Conservation (phyloP, 306 rosid genomes). For the Alnus glutinosa region DNA sequence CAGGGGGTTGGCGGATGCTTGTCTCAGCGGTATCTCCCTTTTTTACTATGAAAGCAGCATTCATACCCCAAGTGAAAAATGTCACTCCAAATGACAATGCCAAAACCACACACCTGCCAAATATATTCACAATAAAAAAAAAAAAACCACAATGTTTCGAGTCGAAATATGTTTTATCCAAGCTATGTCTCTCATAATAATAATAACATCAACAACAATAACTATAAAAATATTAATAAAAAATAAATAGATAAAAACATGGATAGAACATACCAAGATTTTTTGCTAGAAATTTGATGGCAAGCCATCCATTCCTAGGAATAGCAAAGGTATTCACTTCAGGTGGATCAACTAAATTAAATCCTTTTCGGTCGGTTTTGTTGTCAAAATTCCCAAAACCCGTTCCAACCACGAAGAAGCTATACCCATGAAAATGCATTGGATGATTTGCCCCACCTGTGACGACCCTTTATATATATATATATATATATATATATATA, state of each 20-base stretch:
- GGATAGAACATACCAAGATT: conserved; percentile 7
- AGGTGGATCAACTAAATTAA: conserved; percentile 20
- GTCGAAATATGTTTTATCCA: too few species aligned
- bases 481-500: too few species aligned
- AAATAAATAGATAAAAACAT: too few species aligned
- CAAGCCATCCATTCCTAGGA: conserved; percentile 13
- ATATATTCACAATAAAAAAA: too few species aligned
- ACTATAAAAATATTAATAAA: too few species aligned
- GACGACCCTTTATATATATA: too few species aligned
- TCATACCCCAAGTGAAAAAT: conserved; percentile 18
- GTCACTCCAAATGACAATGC: conserved; percentile 15
- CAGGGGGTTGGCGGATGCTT: conserved; percentile 12
- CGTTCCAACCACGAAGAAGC: conserved; percentile 10
- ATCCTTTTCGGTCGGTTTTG: neutral
- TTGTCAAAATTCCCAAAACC: conserved; percentile 10
- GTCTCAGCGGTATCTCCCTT: conserved; percentile 9
- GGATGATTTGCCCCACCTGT: conserved; percentile 12
- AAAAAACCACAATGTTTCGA: too few species aligned
- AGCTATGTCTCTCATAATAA: too few species aligned
- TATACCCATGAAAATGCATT: conserved; percentile 21
- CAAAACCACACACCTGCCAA: conserved; percentile 19
- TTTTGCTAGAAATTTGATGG: conserved; percentile 13
- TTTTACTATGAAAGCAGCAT: conserved; percentile 6
- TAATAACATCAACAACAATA: too few species aligned
- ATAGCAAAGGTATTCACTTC: neutral